phyloP scores from a whole-genome alignment of 306 rosid species.

The Senna siamea region DNA sequence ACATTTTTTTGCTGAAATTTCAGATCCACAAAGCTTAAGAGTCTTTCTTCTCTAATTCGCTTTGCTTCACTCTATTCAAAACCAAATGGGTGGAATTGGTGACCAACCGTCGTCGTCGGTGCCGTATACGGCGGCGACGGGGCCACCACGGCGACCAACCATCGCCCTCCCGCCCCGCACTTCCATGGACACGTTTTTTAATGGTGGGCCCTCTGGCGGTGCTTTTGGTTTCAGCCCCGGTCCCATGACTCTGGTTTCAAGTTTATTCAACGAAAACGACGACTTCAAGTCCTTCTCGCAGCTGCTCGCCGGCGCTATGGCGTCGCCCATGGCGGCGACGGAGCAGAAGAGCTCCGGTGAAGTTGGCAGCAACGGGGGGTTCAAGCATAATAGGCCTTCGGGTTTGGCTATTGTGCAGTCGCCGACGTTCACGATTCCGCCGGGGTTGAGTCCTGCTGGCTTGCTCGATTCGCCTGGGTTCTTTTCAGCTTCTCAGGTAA shows the following conservation, averaged over 20 bases:
- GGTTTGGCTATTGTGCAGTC: no score
- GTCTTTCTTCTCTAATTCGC: not conserved
- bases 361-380: slow-evolving; percentile 16
- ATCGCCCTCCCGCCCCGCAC: slow-evolving; percentile 52
- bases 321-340: slow-evolving; percentile 44
- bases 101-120: no score
- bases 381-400: no score
- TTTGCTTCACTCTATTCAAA: not conserved
- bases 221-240: slow-evolving; percentile 69
- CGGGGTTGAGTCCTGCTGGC: slow-evolving; percentile 38
- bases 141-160: slow-evolving; percentile 39
- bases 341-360: slow-evolving; percentile 37
- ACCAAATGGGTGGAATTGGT: slow-evolving; percentile 55
- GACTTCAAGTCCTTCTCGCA: slow-evolving; percentile 81
- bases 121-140: not conserved
- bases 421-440: slow-evolving; percentile 37
- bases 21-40: slow-evolving; percentile 50
- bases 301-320: slow-evolving; percentile 75
- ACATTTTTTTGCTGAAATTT: slow-evolving; percentile 57
- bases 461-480: slow-evolving; percentile 49
- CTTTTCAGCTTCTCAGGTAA: slow-evolving; percentile 67
- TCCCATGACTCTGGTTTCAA: slow-evolving; percentile 81
- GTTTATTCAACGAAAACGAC: slow-evolving; percentile 66
- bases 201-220: slow-evolving; percentile 35
- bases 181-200: slow-evolving; percentile 56